Evolutionary conservation across 495 filamentous ascomycete genomes (phyloP).

Genomic region (Hypoxylon intermedium): DNA sequence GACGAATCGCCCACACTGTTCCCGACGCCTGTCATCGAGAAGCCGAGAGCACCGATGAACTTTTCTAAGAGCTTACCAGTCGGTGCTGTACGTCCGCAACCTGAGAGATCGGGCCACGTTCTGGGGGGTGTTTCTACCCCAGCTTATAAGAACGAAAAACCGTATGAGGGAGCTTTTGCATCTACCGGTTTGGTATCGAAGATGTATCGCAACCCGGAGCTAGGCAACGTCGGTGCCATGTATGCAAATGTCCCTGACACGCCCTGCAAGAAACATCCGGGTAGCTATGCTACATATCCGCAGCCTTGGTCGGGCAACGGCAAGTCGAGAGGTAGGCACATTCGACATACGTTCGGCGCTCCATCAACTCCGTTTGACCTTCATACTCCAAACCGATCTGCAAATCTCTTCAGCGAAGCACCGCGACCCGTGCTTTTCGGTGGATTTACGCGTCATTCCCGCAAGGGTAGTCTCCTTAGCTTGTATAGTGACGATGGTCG

Average conservation of each 20-base stretch:
- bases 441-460: conserved; percentile 53
- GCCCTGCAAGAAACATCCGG: conserved; percentile 84
- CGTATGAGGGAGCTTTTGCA: conserved; percentile 85
- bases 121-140: conserved; percentile 73
- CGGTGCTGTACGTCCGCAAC: conserved; percentile 33
- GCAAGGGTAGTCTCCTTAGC: conserved; percentile 78
- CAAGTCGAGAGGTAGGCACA: conserved; percentile 52
- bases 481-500: conserved; percentile 73
- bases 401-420: conserved; percentile 29
- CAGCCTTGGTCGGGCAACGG: conserved; percentile 59
- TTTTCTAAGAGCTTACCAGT: conserved; percentile 84
- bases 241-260: conserved; percentile 79
- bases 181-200: conserved; percentile 96
- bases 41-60: conserved; percentile 55
- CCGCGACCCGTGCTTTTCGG: conserved; percentile 49
- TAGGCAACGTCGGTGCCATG: conserved; percentile 14
- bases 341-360: conserved; percentile 47
- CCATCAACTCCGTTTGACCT: conserved; percentile 65
- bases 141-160: conserved; percentile 82
- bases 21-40: conserved; percentile 62
- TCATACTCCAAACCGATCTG: conserved; percentile 22
- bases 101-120: conserved; percentile 11
- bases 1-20: conserved; percentile 79
- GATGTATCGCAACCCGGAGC: conserved; percentile 66
- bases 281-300: conserved; percentile 68